These are phyloP conservation scores for Globisporangium middletonii DNA, from an alignment of 352 stramenopile species.

Conservation along the genomic window DNA sequence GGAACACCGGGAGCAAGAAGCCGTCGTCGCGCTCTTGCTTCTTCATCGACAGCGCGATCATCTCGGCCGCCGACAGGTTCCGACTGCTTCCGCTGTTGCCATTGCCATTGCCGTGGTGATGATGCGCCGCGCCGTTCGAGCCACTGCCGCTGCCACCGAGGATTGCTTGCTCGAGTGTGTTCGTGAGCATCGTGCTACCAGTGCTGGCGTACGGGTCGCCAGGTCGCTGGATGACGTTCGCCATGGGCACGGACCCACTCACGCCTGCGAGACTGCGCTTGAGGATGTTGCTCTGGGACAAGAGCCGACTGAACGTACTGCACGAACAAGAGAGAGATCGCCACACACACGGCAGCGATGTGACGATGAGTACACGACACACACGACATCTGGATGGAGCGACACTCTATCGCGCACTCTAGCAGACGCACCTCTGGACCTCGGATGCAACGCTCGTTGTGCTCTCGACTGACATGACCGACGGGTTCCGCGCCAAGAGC, in stretches of 20 bases:
- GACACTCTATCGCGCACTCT: no score
- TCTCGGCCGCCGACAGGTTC: constrained; percentile 50
- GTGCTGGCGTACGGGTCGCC: constrained; percentile 43
- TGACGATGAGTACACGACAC: no score
- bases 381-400: no score
- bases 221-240: constrained; percentile 31
- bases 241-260: constrained; percentile 23
- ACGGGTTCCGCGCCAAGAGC: constrained; percentile 7
- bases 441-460: constrained; percentile 27
- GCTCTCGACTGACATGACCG: constrained; percentile 30
- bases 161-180: constrained; percentile 67
- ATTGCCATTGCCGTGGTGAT: background rate
- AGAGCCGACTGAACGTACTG: constrained; percentile 52
- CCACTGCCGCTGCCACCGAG: constrained; percentile 25
- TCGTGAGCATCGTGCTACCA: constrained; percentile 30
- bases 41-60: constrained; percentile 73
- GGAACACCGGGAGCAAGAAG: constrained; percentile 72
- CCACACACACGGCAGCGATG: background rate
- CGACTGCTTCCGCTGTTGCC: constrained; percentile 14
- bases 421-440: constrained; percentile 9
- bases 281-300: constrained; percentile 56
- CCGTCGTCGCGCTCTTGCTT: constrained; percentile 72
- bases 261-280: constrained; percentile 34
- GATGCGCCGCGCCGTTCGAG: constrained; percentile 2
- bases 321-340: background rate